Base-by-base conservation (phyloP, 257 asterid species). In the Fraxinus americana region DNA sequence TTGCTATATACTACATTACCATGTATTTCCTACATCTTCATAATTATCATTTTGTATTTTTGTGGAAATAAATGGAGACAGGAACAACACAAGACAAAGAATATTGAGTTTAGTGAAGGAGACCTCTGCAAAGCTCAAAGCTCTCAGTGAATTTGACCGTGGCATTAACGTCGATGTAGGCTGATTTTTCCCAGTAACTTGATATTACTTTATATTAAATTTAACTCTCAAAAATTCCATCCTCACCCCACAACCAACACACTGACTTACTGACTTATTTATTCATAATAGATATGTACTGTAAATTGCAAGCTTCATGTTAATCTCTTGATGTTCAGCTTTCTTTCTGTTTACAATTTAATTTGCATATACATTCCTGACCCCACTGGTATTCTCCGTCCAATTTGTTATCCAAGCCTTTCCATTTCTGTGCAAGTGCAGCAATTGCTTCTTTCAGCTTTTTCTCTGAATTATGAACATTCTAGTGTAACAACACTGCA, bases 81-180 rank as follows among this genome's bases (percentile, higher is more conserved):
- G 83, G 75, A 74, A 79, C 21, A 29, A 70, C 27, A 52, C 75
- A 32, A 74, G 83, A 59, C 75, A 73, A 61, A 35, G 75, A 69
- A 80, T 80, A 43, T 30, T 75, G 77, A 70, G 21, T 45, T 32
- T 75, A 72, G 83, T 80, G 68, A 80, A 80, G 83, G 80, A 80
- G 50, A 80, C 77, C 9, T 80, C 83, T 32, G 70, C 74, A 10
- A 80, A 75, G 73, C 83, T 75, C 59, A 80, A 80, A 71, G 71
- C 77, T 43, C 70, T 80, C 52, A 59, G 73, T 52, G 73, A 75
- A 25, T 63, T 63, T 14, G 75, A 74, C 19, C 83, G 73, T 32
- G 68, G 35, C 14, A 65, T 27, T 71, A 45, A 70, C 35, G 41
- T 72, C 57, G n/a, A 16, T 59, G 80, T 80, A 59, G 29, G 76